A percentile compares a stretch with the other conserved stretches of the same genome.
Conservation (phyloP, 1,139 yeast species). For the Spathaspora sp. region DNA sequence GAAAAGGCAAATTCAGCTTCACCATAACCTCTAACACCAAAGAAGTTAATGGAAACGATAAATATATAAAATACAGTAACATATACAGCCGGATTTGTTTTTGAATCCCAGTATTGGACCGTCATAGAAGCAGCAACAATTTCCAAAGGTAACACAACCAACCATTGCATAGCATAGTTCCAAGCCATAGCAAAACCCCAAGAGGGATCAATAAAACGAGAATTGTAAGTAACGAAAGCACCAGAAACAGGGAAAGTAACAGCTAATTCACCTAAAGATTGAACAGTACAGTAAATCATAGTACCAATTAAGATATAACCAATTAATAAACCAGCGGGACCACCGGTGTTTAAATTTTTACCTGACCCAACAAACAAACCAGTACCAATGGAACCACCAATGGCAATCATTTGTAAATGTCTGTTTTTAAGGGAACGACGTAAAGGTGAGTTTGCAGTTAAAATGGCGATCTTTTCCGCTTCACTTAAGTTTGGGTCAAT, state of each 20-base stretch:
- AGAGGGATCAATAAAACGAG: conserved; percentile 67
- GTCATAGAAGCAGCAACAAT: conserved; percentile 74
- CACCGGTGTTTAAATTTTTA: conserved; percentile 54
- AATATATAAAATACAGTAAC: conserved; percentile 61
- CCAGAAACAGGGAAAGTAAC: conserved; percentile 74
- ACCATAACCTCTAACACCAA: conserved; percentile 69
- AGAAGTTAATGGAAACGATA: conserved; percentile 56
- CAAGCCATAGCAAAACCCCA: conserved; percentile 81
- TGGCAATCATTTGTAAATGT: conserved; percentile 81
- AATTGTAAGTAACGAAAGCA: conserved; percentile 67
- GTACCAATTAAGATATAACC: conserved; percentile 52
- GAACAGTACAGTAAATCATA: conserved; percentile 64
- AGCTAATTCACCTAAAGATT: conserved; percentile 71
- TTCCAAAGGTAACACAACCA: conserved; percentile 68
- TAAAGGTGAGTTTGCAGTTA: conserved; percentile 71
- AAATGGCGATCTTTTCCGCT: conserved; percentile 65
- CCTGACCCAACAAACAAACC: conserved; percentile 74
- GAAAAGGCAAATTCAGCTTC: conserved; percentile 69
- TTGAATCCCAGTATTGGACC: conserved; percentile 61
- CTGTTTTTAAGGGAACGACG: conserved; percentile 60
- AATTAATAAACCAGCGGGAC: conserved; percentile 73
- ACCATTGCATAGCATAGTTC: conserved; percentile 74
- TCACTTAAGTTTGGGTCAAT: conserved; percentile 66
- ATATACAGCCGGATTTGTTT: conserved; percentile 64
- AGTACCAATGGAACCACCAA: conserved; percentile 88